Evolutionary conservation across 371 early-diverging fungal genomes (phyloP).

Genomic region (Rhizopus arrhizus): DNA sequence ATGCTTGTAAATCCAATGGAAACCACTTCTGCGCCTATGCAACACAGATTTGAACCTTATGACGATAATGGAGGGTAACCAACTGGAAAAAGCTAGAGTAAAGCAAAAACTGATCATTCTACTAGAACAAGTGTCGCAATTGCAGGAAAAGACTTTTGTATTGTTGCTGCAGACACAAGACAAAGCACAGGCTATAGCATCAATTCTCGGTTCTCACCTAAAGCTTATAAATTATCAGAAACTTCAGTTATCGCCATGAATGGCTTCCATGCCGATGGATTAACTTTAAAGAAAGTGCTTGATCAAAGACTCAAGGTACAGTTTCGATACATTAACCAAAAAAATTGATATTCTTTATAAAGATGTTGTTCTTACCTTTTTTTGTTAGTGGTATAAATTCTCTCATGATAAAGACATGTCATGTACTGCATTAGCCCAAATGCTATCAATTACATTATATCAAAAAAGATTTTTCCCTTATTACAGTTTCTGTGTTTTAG

Average conservation of each 20-base stretch:
- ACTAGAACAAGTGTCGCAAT: slow-evolving; percentile 91
- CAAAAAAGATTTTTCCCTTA: slow-evolving; percentile 98
- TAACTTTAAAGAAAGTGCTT: slow-evolving; percentile 83
- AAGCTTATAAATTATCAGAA: slow-evolving; percentile 89
- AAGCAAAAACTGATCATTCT: background rate
- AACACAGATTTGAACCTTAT: slow-evolving; percentile 78
- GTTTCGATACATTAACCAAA: too few species aligned
- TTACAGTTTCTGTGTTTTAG: slow-evolving; percentile 90
- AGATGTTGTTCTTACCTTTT: too few species aligned
- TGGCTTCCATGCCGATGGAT: slow-evolving; percentile 96
- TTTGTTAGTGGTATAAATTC: slow-evolving; percentile 83
- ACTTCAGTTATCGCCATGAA: slow-evolving; percentile 85
- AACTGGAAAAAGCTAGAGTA: slow-evolving; percentile 3
- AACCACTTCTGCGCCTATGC: slow-evolving; percentile 53
- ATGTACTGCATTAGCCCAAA: slow-evolving; percentile 88
- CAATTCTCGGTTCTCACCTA: slow-evolving; percentile 93
- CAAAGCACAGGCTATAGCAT: slow-evolving; percentile 96
- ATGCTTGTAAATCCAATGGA: slow-evolving; percentile 38
- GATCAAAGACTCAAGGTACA: slow-evolving; percentile 87
- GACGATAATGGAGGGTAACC: slow-evolving; percentile 77
- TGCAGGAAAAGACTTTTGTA: slow-evolving; percentile 92
- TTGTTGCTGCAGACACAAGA: slow-evolving; percentile 98
- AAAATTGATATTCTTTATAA: too few species aligned
- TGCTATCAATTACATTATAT: slow-evolving; percentile 94
- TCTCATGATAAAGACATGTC: slow-evolving; percentile 91